A percentile compares a stretch with the other conserved stretches of the same genome.
These are phyloP conservation scores for Cetraspora pellucida DNA, from an alignment of 192 early-diverging fungal species.

Conservation along the genomic window DNA sequence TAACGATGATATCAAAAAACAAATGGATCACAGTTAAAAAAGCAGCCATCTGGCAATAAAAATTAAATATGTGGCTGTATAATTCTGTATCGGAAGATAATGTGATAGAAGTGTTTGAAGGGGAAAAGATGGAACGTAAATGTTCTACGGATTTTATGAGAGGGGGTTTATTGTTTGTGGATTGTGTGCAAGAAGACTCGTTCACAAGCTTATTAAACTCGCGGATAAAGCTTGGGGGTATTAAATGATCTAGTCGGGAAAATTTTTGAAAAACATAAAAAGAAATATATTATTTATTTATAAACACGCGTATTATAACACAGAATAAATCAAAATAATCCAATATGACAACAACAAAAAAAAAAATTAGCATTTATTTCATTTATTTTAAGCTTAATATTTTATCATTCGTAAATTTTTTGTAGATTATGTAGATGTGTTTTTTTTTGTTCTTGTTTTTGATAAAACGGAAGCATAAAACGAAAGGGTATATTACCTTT, in stretches of 20 bases:
- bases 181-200: not conserved
- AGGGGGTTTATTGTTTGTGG: not conserved
- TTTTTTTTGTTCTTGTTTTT: no score
- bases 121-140: not conserved
- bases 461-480: no score
- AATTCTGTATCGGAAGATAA: not conserved
- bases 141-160: conserved; percentile 6
- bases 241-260: conserved; percentile 3
- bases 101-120: not conserved
- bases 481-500: not conserved
- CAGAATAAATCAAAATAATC: no score
- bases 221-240: conserved; percentile 13
- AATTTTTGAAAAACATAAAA: not conserved
- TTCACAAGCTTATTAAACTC: conserved; percentile 35
- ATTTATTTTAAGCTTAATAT: no score
- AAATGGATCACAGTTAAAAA: conserved; percentile 30
- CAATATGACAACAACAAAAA: no score
- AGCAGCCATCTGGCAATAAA: conserved; percentile 31
- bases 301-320: not conserved
- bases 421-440: no score
- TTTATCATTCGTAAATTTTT: no score
- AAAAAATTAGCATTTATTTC: no score
- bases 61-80: conserved; percentile 10
- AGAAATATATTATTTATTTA: not conserved
- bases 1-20: conserved; percentile 30